Evolutionary conservation across 805 yeast genomes (phyloP).

Genomic region (Yarrowia hollandica): DNA sequence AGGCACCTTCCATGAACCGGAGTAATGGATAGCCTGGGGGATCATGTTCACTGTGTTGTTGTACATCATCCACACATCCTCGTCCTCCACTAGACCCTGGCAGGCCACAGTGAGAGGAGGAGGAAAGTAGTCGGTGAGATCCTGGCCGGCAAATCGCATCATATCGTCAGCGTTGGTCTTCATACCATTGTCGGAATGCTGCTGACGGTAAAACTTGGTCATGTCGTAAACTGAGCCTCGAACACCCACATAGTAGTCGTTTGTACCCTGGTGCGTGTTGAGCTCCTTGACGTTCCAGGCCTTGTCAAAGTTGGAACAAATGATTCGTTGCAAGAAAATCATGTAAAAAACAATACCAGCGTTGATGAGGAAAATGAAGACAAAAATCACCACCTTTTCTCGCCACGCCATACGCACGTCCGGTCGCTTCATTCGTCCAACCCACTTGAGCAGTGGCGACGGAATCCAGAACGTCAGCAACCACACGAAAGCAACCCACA

Average conservation of each 20-base stretch:
- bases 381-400: constrained; percentile 44
- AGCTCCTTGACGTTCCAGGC: constrained; percentile 45
- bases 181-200: constrained; percentile 46
- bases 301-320: constrained; percentile 46
- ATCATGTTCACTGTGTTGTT: constrained; percentile 40
- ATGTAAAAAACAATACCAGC: constrained; percentile 46
- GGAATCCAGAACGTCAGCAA: constrained; percentile 47
- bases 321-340: constrained; percentile 44
- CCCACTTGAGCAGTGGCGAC: constrained; percentile 39
- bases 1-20: constrained; percentile 40
- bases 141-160: constrained; percentile 46
- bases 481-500: constrained; percentile 47
- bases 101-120: constrained; percentile 46
- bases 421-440: constrained; percentile 45
- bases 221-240: constrained; percentile 46
- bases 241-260: constrained; percentile 44
- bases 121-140: constrained; percentile 45
- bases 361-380: constrained; percentile 42
- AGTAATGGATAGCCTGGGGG: constrained; percentile 40
- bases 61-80: constrained; percentile 36
- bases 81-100: constrained; percentile 43
- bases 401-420: constrained; percentile 49
- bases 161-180: constrained; percentile 40
- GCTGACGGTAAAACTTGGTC: constrained; percentile 44
- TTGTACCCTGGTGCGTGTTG: constrained; percentile 42